Evolutionary conservation across 2,329 filamentous ascomycete species (phyloP), one percentile per base, ranked within the genome.

Genomic region (Aaosphaeria arxii): DNA sequence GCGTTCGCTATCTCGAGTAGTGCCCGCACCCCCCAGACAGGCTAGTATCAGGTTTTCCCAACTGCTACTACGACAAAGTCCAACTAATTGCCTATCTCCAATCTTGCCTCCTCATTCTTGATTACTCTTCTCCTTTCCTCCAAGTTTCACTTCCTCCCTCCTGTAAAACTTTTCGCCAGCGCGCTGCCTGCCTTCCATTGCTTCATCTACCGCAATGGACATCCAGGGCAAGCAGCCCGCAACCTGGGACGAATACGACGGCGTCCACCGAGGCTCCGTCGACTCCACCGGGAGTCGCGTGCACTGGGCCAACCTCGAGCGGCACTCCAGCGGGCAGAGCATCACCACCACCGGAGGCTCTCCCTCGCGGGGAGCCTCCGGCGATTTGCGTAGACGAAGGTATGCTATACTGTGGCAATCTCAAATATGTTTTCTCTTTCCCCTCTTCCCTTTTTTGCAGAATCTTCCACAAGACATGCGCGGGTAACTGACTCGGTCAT

Each of bases 231-330:
- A 70, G 54, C 69, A 69, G 57, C 74, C 75, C n/a, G 60, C 73
- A 30, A 72, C 64, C 31, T 77, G 75, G 75, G 64, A 69, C 48
- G 70, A 71, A 45, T 76, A 77, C 57, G 74, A 76, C 45, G 70
- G 70, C 48, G 69, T 62, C 41, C 68, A 71, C 45, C 57, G 69
- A 44, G 69, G 66, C 33, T 77, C 75, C 1, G 58, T 72, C 17
- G 72, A 64, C 44, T 76, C 74, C 1, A 58, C 53, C 2, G 55
- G 51, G 32, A 71, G 66, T 56, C 66, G 58, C 50, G 59, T 73
- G 46, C 69, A 70, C 24, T 73, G 69, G 67, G 66, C 66, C 54
- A 61, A 67, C 40, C 60, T 66, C 32, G 62, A 66, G 44, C 54
- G 64, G 7, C 50, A 57, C 9, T 57, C 57, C 9, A 69, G 64